Percentiles rank a stretch among this genome's conserved stretches.
Evolutionary conservation across 192 early-diverging fungal species (phyloP).

Genomic region (Coemansia sp.): DNA sequence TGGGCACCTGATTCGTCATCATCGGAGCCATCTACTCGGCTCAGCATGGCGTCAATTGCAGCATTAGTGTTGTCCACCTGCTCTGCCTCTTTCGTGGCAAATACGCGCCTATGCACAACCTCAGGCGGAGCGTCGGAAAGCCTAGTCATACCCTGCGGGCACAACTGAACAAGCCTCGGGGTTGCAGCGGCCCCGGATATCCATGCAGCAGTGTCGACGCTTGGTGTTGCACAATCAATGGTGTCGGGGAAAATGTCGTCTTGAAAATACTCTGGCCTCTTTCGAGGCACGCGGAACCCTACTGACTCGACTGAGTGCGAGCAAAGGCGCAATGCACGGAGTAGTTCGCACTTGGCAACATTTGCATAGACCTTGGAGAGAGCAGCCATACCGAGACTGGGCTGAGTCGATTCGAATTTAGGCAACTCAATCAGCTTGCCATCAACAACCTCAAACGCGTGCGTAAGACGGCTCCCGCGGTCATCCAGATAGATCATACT

Average conservation of each 20-base stretch:
- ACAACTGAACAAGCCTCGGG: constrained; percentile 31
- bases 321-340: constrained; percentile 69
- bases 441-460: constrained; percentile 69
- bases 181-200: constrained; percentile 28
- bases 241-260: constrained; percentile 84
- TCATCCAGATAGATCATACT: constrained; percentile 70
- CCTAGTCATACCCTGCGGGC: constrained; percentile 55
- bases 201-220: constrained; percentile 63
- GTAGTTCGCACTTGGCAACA: constrained; percentile 71
- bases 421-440: constrained; percentile 57
- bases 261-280: constrained; percentile 87
- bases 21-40: no score
- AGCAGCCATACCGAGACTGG: constrained; percentile 73
- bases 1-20: no score
- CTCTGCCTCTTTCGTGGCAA: constrained; percentile 13
- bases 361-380: constrained; percentile 71
- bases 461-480: constrained; percentile 78
- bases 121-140: constrained; percentile 56
- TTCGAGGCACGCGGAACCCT: constrained; percentile 77
- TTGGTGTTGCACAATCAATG: constrained; percentile 57
- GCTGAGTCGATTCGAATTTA: constrained; percentile 61
- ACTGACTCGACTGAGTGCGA: constrained; percentile 70
- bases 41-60: no score
- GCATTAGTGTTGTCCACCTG: no score
- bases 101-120: constrained; percentile 1